Conservation (phyloP, 1,284 basidiomycete genomes). For the Naganishia sp. region DNA sequence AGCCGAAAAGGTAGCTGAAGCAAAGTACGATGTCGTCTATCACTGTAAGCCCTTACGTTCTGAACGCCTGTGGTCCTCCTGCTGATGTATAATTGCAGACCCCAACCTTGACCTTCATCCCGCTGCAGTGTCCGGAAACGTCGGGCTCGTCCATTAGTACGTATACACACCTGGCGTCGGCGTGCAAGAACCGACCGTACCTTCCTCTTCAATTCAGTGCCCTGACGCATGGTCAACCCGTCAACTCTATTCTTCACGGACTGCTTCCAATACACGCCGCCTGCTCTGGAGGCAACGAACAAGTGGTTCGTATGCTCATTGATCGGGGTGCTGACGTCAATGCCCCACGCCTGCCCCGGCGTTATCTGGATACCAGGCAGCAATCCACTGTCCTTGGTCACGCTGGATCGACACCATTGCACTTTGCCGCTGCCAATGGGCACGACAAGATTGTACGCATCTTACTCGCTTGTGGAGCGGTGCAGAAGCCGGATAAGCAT, state of each 20-base stretch:
- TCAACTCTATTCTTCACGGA: constrained; percentile 88
- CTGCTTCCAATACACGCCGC: constrained; percentile 90
- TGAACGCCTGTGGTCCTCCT: not conserved
- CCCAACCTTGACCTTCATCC: constrained; percentile 83
- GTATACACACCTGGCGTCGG: not conserved
- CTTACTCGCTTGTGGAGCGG: constrained; percentile 76
- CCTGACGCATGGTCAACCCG: constrained; percentile 85
- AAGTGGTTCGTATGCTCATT: constrained; percentile 80
- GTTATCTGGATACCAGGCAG: constrained; percentile 65
- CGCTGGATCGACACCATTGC: constrained; percentile 81
- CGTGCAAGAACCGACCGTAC: not conserved
- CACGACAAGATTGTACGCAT: constrained; percentile 72
- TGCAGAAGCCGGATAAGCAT: constrained; percentile 78
- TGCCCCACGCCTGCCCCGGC: constrained; percentile 68
- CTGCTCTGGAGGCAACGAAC: constrained; percentile 78
- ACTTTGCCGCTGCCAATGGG: constrained; percentile 90
- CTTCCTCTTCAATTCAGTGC: constrained; percentile 54
- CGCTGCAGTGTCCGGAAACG: constrained; percentile 83
- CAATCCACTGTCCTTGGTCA: constrained; percentile 45
- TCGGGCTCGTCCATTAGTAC: constrained; percentile 59
- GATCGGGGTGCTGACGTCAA: constrained; percentile 91
- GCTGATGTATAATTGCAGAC: constrained; percentile 57
- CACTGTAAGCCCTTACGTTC: constrained; percentile 61
- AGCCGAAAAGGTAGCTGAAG: constrained; percentile 29
- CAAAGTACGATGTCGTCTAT: constrained; percentile 74